These are phyloP conservation scores for Karstenula rhodostoma DNA, from an alignment of 2,329 filamentous ascomycete genomes.

Conservation along the genomic window DNA sequence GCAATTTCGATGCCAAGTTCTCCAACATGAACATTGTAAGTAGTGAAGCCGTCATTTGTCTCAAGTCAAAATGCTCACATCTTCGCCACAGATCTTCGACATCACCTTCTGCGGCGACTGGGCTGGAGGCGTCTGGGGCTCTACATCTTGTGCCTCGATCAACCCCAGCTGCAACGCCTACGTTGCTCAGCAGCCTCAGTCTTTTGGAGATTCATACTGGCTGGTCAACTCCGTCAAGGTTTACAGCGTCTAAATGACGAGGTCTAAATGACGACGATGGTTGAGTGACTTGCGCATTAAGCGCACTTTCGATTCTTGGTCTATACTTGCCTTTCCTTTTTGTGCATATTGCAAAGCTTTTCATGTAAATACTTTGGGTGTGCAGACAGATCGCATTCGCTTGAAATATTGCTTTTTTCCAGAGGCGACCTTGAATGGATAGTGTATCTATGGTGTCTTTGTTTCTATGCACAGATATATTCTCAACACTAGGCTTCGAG, in stretches of 20 bases:
- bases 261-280: not conserved
- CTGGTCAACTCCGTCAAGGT: constrained; percentile 51
- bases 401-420: not conserved
- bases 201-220: constrained; percentile 51
- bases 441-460: not conserved
- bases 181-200: constrained; percentile 48
- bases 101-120: constrained; percentile 65
- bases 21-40: constrained; percentile 48
- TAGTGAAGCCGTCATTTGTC: not conserved
- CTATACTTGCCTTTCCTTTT: constrained; percentile 5
- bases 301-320: constrained; percentile 10
- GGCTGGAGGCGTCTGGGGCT: constrained; percentile 58
- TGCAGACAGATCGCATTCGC: not conserved
- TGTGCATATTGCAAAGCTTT: constrained; percentile 1
- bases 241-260: constrained; percentile 45
- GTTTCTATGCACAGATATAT: not conserved
- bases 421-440: not conserved
- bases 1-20: constrained; percentile 48
- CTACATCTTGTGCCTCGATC: constrained; percentile 35
- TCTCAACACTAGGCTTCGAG: not conserved
- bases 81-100: constrained; percentile 52
- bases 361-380: not conserved
- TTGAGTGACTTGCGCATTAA: not conserved
- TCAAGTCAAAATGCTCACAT: not conserved
- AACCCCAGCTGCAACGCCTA: constrained; percentile 49